Evolutionary conservation across 805 yeast species (phyloP), one percentile per base, ranked within the genome.

Genomic region (Metschnikowia rubicola): DNA sequence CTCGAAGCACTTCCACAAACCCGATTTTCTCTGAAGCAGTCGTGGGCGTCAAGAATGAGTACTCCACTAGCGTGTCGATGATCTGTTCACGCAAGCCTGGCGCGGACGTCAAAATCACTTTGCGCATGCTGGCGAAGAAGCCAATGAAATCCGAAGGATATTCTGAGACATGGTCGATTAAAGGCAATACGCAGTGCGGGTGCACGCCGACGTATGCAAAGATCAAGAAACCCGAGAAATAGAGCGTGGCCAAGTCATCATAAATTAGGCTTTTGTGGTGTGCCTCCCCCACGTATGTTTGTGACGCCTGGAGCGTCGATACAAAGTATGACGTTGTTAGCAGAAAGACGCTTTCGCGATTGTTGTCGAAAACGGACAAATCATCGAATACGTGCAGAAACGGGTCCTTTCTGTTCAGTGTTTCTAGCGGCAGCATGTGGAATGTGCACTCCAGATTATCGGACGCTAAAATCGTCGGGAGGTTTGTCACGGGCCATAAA

Each of bases 201-300:
- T 67, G 71, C 4, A 68, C 46, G 5, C 66, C 67, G 9, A 67
- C 44, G 39, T 57, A 68, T 11, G 70, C 58, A 48, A 56, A 65
- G 15, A 65, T 51, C 9, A 65, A 39, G 31, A 57, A 51, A 5
- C 63, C 46, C n/a, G 54, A 41, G 26, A 47, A 43, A 43, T 47
- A 47, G 17, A 50, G n/a, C 32, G 19, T 32, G 12, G 49, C 51
- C 37, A 49, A 32, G 19, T 37, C 48, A 8, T 45, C 37, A 30
- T 44, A 43, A 7, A 35, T 37, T 13, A 40, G 36, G 37, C 10
- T 28, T n/a, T 35, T 13, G 19, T 41, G 26, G 5, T 7, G 26
- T 34, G 30, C 4, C 38, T 43, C 15, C 33, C 42, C 46, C 9
- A 39, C 26, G 13, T 15, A 56, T 47, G 13, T 40, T 13, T 15